Conservation (phyloP, 805 yeast genomes). For the Candida ulmi region DNA sequence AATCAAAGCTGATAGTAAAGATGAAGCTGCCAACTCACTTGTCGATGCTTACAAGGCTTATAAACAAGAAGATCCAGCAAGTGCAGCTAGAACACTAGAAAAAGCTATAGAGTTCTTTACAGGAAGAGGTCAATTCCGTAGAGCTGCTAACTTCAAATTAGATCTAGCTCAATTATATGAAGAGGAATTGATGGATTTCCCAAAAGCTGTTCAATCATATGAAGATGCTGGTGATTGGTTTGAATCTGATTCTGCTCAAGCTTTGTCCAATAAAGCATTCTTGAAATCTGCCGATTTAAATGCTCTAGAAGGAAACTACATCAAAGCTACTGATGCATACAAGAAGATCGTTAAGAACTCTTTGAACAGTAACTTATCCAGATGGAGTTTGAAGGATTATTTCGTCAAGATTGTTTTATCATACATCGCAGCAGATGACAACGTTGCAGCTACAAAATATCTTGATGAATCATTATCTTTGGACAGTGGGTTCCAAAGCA, state of each 20-base stretch:
- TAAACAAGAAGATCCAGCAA: conserved; percentile 64
- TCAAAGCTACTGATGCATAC: conserved; percentile 69
- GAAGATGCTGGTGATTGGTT: conserved; percentile 97
- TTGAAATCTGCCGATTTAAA: conserved; percentile 86
- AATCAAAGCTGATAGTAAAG: conserved; percentile 65
- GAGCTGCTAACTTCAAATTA: conserved; percentile 91
- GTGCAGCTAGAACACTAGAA: conserved; percentile 71
- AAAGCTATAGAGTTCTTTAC: conserved; percentile 82
- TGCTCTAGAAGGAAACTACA: conserved; percentile 69
- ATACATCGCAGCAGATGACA: conserved; percentile 77
- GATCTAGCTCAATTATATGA: conserved; percentile 89
- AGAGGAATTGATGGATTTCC: conserved; percentile 58
- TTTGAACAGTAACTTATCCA: conserved; percentile 66
- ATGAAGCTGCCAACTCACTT: conserved; percentile 86
- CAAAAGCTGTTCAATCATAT: conserved; percentile 68
- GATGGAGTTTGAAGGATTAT: conserved; percentile 92
- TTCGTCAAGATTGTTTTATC: conserved; percentile 80
- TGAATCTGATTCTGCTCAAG: conserved; percentile 87
- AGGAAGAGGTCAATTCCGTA: conserved; percentile 86
- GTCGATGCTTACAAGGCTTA: conserved; percentile 89
- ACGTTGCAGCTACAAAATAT: conserved; percentile 77
- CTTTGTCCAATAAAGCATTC: conserved; percentile 81
- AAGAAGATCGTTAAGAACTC: conserved; percentile 75
- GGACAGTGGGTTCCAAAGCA: conserved; percentile 70
- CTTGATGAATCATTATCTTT: conserved; percentile 57